Evolutionary conservation across 2,329 filamentous ascomycete genomes (phyloP).

Genomic region (Corynespora cassiicola): DNA sequence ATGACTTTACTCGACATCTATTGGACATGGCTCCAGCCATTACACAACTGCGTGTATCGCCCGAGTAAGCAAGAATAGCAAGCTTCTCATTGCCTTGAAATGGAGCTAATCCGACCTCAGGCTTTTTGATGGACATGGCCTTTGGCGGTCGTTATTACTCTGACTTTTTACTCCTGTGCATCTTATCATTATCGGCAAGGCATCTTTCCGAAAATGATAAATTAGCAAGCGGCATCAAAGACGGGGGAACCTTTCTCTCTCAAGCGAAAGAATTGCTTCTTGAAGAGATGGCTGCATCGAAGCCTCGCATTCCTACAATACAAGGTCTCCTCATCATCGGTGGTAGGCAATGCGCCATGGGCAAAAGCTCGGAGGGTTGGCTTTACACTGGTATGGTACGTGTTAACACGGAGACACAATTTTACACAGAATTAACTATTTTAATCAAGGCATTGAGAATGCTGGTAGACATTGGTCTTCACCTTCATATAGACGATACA

Average conservation of each 20-base stretch:
- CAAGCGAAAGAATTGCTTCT: slow-evolving; percentile 18
- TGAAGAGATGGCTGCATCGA: slow-evolving; percentile 16
- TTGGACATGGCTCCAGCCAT: slow-evolving; percentile 25
- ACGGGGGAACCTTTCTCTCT: slow-evolving; percentile 18
- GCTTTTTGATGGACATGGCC: slow-evolving; percentile 25
- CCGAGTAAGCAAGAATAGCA: slow-evolving; percentile 2
- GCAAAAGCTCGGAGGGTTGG: slow-evolving; percentile 25
- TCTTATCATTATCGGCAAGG: slow-evolving; percentile 22
- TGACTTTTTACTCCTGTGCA: slow-evolving; percentile 21
- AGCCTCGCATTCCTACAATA: slow-evolving; percentile 22
- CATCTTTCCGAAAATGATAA: slow-evolving; percentile 18
- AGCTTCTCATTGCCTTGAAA: not conserved
- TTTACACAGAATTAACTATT: too few relatives aligned
- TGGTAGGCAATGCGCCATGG: slow-evolving; percentile 23
- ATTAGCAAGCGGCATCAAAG: slow-evolving; percentile 8
- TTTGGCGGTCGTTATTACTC: slow-evolving; percentile 24
- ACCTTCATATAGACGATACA: slow-evolving; percentile 12
- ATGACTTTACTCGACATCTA: slow-evolving; percentile 16
- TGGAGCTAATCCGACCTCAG: slow-evolving; percentile 1
- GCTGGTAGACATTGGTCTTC: slow-evolving; percentile 24
- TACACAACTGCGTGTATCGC: slow-evolving; percentile 27
- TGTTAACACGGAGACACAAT: not conserved
- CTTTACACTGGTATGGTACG: slow-evolving; percentile 25
- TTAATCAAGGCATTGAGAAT: slow-evolving; percentile 12
- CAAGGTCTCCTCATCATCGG: slow-evolving; percentile 25